These are phyloP conservation scores for Chlorencoelia australis DNA, from an alignment of 2,329 filamentous ascomycete species.

Conservation along the genomic window DNA sequence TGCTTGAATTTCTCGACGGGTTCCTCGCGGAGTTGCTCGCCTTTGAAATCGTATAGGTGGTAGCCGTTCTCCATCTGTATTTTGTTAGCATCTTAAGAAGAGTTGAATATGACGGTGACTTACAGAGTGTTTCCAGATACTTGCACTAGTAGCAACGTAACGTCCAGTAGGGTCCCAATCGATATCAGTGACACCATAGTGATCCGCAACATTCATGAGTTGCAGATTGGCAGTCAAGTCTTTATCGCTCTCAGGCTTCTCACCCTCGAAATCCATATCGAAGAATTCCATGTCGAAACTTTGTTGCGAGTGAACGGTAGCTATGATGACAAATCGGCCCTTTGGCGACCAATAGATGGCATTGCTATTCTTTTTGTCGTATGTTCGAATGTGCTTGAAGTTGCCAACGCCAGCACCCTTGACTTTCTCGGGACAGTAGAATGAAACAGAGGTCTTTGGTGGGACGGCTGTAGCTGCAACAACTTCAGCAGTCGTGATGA, in stretches of 20 bases:
- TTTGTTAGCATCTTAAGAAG: slow-evolving; percentile 17
- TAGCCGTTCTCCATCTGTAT: slow-evolving; percentile 96
- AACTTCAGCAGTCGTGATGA: slow-evolving; percentile 89
- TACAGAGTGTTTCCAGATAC: slow-evolving; percentile 92
- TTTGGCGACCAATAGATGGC: slow-evolving; percentile 98
- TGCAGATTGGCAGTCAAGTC: slow-evolving; percentile 90
- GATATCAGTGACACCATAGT: slow-evolving; percentile 95
- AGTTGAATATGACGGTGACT: slow-evolving; percentile 30
- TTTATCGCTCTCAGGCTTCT: slow-evolving; percentile 88
- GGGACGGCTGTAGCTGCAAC: slow-evolving; percentile 68
- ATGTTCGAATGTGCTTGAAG: slow-evolving; percentile 90
- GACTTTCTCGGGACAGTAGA: slow-evolving; percentile 93
- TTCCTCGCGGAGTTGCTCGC: slow-evolving; percentile 80
- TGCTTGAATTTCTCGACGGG: slow-evolving; percentile 97
- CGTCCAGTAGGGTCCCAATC: slow-evolving; percentile 97
- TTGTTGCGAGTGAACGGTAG: slow-evolving; percentile 84
- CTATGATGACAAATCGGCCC: slow-evolving; percentile 89
- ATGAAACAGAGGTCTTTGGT: slow-evolving; percentile 88
- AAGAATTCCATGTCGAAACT: slow-evolving; percentile 96
- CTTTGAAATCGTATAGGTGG: slow-evolving; percentile 95
- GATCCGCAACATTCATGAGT: slow-evolving; percentile 85
- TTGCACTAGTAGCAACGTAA: slow-evolving; percentile 88
- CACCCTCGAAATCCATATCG: slow-evolving; percentile 95
- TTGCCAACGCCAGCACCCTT: slow-evolving; percentile 77
- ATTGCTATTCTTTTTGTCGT: slow-evolving; percentile 99